These are phyloP conservation scores for Tricholoma flavovirens DNA, from an alignment of 768 basidiomycete genomes.

Conservation along the genomic window DNA sequence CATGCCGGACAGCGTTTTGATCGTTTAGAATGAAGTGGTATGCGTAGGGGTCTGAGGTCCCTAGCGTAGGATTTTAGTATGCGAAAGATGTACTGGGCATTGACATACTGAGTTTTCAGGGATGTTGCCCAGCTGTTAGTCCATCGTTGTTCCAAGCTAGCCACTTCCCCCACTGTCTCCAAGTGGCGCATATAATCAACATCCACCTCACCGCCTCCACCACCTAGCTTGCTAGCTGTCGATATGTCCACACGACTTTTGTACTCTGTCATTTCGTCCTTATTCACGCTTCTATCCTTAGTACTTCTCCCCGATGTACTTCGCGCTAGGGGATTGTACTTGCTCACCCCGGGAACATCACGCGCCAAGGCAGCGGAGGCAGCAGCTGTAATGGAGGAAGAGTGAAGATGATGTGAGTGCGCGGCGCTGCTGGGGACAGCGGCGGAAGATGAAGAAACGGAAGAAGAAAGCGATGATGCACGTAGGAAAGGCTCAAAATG, in stretches of 20 bases:
- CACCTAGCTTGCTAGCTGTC: slow-evolving; percentile 45
- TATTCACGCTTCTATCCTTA: slow-evolving; percentile 61
- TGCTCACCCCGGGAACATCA: slow-evolving; percentile 78
- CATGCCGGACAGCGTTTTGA: slow-evolving; percentile 95
- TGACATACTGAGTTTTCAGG: slow-evolving; percentile 55
- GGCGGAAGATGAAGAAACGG: slow-evolving; percentile 41
- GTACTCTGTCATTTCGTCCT: slow-evolving; percentile 77
- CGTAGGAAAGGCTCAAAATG: slow-evolving; percentile 96
- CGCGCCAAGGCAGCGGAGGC: slow-evolving; percentile 85
- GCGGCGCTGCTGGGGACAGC: slow-evolving; percentile 43
- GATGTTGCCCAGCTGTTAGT: slow-evolving; percentile 71
- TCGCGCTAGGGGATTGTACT: slow-evolving; percentile 61
- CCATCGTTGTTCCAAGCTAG: slow-evolving; percentile 77
- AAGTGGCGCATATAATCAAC: slow-evolving; percentile 65
- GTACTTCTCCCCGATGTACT: slow-evolving; percentile 39
- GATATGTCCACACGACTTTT: slow-evolving; percentile 63
- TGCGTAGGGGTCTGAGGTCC: slow-evolving; percentile 81
- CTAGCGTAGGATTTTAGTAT: slow-evolving; percentile 41
- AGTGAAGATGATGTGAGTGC: slow-evolving; percentile 68
- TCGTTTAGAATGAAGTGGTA: slow-evolving; percentile 88
- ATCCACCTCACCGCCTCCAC: slow-evolving; percentile 63
- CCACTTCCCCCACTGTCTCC: slow-evolving; percentile 57
- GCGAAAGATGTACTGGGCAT: background rate
- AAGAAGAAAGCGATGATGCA: slow-evolving; percentile 70
- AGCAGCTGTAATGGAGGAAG: slow-evolving; percentile 81